These are phyloP conservation scores for Hippophae gyantsensis DNA, from an alignment of 306 rosid genomes.

Conservation along the genomic window DNA sequence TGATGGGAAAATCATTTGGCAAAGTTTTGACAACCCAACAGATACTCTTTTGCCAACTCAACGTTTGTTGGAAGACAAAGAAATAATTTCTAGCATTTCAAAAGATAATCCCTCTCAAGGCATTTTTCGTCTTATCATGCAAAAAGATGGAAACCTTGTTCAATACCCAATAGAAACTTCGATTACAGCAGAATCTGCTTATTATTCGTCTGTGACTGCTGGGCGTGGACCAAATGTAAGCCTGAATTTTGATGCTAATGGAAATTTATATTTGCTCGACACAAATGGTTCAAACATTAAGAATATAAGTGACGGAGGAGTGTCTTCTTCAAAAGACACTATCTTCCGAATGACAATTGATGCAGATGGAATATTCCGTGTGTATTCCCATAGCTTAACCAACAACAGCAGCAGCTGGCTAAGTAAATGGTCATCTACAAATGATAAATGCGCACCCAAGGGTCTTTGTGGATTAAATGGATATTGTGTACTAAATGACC, in stretches of 20 bases:
- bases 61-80: not conserved
- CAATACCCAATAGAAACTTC: conserved; percentile 4
- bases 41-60: conserved; percentile 14
- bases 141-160: conserved; percentile 15
- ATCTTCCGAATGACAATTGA: conserved; percentile 8
- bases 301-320: conserved; percentile 2
- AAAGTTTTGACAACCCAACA: conserved; percentile 13
- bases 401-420: not conserved
- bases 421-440: not conserved
- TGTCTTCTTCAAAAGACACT: not conserved
- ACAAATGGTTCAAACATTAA: accelerated
- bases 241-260: conserved; percentile 2
- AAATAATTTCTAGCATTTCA: conserved; percentile 1
- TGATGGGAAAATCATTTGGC: not conserved
- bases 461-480: conserved; percentile 14
- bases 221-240: not conserved
- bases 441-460: not conserved
- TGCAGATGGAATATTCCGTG: conserved; percentile 5
- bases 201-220: not conserved
- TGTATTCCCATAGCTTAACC: conserved; percentile 2
- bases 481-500: not conserved
- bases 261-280: conserved; percentile 10
- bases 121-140: conserved; percentile 9
- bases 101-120: conserved; percentile 8
- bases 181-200: not conserved